Base-by-base conservation (phyloP, 768 basidiomycete genomes). In the Pleurotus pulmonarius region DNA sequence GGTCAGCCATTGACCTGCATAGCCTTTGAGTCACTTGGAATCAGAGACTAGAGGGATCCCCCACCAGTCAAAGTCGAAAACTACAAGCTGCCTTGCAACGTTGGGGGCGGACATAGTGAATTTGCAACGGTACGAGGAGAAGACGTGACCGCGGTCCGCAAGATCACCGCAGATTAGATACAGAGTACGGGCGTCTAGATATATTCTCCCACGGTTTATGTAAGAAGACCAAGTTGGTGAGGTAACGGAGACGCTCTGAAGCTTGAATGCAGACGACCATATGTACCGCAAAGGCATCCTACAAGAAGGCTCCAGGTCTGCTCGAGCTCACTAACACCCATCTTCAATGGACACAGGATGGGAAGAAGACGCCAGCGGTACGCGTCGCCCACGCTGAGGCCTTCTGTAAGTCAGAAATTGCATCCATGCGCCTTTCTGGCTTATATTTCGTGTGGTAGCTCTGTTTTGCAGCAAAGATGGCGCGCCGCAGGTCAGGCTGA, bases 61-160 rank as follows among this genome's bases (percentile, higher is more conserved):
- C 61, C 60, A 89, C 96, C 95, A 98, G 80, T 99, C 96, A 73
- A 98, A 99, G 70, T 99, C 96, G 63, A 90, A 98, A 12, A 98
- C 86, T 57, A 98, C 76, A 49, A 98, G 86, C 65, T 94, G 91
- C 59, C 75, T 79, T 38, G 67, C 61, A 45, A 74, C 60, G 34
- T 6, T 24, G 46, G 46, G 24, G 25, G 64, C 37, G n/a, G 71
- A 52, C 69, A 75, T 73, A 61, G 22, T 52, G 41, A 56, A 45
- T 49, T 55, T 49, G 57, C 3, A 24, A 16, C 12, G 46, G 13
- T 47, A 15, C 22, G 22, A 47, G 38, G 38, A 34, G 29, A 11
- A 29, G 29, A 29, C 29, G 29, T 34, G 29, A 34, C 29, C 29
- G 29, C 29, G 29, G 29, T 34, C 29, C 29, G 29, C 29, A 34